phyloP scores from a whole-genome alignment of 2,329 filamentous ascomycete genomes.

The Colletotrichum scovillei region DNA sequence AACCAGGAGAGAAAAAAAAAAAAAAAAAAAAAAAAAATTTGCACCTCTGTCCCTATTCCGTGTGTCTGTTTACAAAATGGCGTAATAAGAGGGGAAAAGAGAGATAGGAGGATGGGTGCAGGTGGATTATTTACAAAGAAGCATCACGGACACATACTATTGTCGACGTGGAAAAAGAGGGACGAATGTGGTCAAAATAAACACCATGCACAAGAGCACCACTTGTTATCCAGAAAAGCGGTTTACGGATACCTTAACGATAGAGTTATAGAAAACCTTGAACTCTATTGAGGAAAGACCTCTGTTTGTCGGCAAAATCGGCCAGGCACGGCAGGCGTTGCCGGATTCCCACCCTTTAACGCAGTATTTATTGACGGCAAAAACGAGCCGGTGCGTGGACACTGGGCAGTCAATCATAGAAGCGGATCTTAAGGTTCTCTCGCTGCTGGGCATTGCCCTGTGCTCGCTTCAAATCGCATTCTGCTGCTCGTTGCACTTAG shows the following conservation, averaged over 20 bases:
- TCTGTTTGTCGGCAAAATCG: conserved; percentile 18
- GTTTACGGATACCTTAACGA: conserved; percentile 7
- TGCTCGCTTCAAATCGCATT: neutral
- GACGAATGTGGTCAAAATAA: conserved; percentile 13
- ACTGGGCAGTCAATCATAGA: conserved; percentile 20
- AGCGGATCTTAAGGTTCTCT: conserved; percentile 23
- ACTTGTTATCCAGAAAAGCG: neutral
- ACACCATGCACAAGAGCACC: conserved; percentile 13
- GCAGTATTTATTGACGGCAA: neutral
- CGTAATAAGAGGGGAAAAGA: no score
- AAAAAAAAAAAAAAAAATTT: neutral
- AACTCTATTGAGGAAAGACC: conserved; percentile 12
- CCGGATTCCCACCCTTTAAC: neutral
- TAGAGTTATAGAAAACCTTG: conserved; percentile 13
- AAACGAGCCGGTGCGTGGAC: neutral
- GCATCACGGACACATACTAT: neutral
- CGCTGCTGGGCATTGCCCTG: neutral
- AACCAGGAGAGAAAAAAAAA: neutral
- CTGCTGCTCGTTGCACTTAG: neutral
- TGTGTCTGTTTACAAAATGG: neutral
- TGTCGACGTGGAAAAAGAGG: neutral
- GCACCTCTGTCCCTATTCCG: neutral
- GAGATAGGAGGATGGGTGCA: neutral
- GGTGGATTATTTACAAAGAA: neutral
- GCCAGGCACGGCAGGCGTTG: conserved; percentile 11